Base-by-base conservation (phyloP, 139 green algal species). In the Chlamydomonas sp. region DNA sequence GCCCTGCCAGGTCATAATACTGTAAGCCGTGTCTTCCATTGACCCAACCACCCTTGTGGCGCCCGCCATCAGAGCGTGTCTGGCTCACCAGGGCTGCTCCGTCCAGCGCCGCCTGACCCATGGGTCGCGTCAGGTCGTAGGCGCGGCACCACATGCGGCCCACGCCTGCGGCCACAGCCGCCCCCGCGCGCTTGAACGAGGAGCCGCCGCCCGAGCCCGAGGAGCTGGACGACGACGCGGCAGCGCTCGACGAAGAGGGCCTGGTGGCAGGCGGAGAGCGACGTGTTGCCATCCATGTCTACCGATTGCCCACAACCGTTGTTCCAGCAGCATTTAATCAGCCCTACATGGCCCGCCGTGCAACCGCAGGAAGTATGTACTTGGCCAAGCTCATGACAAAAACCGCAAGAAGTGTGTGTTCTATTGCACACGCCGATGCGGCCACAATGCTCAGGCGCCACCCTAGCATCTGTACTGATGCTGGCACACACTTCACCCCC, bases 71-170 rank as follows among this genome's bases (percentile, higher is more conserved):
- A 62, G 79, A 7, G 68, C 16, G 9, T 77, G 69, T 59, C 82
- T 81, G 5, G 17, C 20, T 15, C 57, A 82, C 83, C 74, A 82
- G 64, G 73, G 12, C 17, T 67, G 86, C 86, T 0, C 66, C 82
- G 77, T 68, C 7, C 67, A 95, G 87, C 67, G 77, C 84, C 66
- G 90, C 84, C 62, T 74, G 68, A 5, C 78, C 82, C 15, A 75
- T 69, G 0, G 79, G 61, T 79, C 83, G 90, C 0, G 90, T 93
- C 7, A 97, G 86, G 87, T 98, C 95, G 72, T 93, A 97, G 3
- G 81, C 84, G 83, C 95, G 94, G 90, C 95, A 97, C 95, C 95
- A 97, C 66, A 95, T 88, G 1, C 88, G 77, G 5, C 67, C 82
- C 12, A 94, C 86, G 7, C 92, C 93, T 12, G 90, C 90, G 15